phyloP scores from a whole-genome alignment of 2,329 filamentous ascomycete species.

The Sporothrix schenckii region DNA sequence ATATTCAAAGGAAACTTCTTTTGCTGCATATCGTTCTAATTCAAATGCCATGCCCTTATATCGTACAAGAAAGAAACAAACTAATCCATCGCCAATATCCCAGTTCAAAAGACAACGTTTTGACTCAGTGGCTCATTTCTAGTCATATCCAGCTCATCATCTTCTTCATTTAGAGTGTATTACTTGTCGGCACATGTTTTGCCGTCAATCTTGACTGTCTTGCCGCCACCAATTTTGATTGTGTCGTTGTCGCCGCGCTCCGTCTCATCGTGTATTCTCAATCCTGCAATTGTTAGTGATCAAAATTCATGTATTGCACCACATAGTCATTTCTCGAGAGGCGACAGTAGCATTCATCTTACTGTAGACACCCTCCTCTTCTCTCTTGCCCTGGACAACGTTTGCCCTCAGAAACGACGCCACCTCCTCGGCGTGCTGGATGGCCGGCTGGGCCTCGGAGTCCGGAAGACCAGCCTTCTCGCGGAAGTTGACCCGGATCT shows the following conservation, averaged over 20 bases:
- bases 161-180: background rate
- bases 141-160: background rate
- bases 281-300: conserved; percentile 54
- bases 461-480: conserved; percentile 64
- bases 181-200: conserved; percentile 42
- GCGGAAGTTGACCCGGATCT: conserved; percentile 76
- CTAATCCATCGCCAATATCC: background rate
- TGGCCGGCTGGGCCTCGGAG: conserved; percentile 62
- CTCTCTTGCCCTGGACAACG: conserved; percentile 76
- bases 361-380: conserved; percentile 61
- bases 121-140: background rate
- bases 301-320: background rate
- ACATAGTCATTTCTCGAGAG: too few species aligned
- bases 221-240: conserved; percentile 64
- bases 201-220: conserved; percentile 42
- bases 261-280: conserved; percentile 87
- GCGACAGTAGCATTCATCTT: conserved; percentile 42
- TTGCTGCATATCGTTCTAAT: background rate
- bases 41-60: conserved; percentile 9
- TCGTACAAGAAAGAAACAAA: background rate
- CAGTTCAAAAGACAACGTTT: background rate
- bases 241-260: conserved; percentile 93
- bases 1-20: background rate
- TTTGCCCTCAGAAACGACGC: conserved; percentile 79
- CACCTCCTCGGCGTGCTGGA: conserved; percentile 81